Evolutionary conservation across 2,329 filamentous ascomycete species (phyloP), one percentile per base, ranked within the genome.

Genomic region (Fusarium euwallaceae): DNA sequence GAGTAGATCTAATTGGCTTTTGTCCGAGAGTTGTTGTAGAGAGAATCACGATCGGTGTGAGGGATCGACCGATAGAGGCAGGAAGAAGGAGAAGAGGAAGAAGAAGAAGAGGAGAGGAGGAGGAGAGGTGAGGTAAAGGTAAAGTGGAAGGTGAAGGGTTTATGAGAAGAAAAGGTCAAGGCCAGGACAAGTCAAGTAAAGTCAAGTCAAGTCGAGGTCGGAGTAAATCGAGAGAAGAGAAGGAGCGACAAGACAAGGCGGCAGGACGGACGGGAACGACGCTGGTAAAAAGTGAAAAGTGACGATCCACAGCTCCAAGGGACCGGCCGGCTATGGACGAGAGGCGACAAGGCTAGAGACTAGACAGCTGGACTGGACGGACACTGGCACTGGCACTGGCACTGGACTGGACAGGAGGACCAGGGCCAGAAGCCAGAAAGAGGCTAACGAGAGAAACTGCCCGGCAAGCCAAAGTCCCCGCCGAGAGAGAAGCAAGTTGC

Each of bases 251-350:
- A 53, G 48, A 53, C 48, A 32, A 53, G 48, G 69, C 62, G 64
- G 64, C 53, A 61, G 53, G 55, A 59, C 59, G 64, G 45, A 59
- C 55, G 64, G 45, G 48, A 63, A 72, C 69, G 64, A 53, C 53
- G 66, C 61, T 67, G 68, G 69, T 73, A 39, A 78, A 78, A 78
- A 77, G 72, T 77, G 76, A 78, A 70, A 78, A 76, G 77, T 75
- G 72, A 79, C 69, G 74, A 77, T 78, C 77, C 76, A 79, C 77
- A 70, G 66, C 59, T 69, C 63, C 55, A 66, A 70, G 67, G 68
- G 75, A 39, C 69, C 63, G 64, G 67, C 65, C 61, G 63, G 67
- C 53, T 36, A 61, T 34, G 32, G 32, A 34, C 55, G 69, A 71
- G 69, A 71, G 67, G 76, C 69, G 66, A 67, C 73, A 64, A 67